These are phyloP conservation scores for Fusarium sp. DNA, from an alignment of 2,329 filamentous ascomycete genomes.

Conservation along the genomic window DNA sequence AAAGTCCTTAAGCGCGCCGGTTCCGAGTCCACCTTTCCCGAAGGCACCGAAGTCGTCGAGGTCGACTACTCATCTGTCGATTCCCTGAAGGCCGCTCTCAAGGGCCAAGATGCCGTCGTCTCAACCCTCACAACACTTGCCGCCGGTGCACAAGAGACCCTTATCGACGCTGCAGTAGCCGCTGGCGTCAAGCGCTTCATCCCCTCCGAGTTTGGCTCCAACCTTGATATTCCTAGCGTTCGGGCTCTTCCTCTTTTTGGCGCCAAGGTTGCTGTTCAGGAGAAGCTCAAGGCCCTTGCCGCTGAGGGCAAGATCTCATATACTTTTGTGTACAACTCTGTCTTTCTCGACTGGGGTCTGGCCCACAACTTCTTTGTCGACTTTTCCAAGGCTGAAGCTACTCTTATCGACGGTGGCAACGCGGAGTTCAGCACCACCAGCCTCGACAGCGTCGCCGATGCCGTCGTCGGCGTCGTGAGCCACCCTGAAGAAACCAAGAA, in stretches of 20 bases:
- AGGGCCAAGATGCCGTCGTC: slow-evolving; percentile 65
- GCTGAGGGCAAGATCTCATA: slow-evolving; percentile 58
- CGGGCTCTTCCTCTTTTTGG: slow-evolving; percentile 59
- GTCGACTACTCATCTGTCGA: slow-evolving; percentile 54
- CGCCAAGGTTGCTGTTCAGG: slow-evolving; percentile 56
- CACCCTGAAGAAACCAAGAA: slow-evolving; percentile 63
- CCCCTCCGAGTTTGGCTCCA: slow-evolving; percentile 63
- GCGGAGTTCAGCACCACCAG: slow-evolving; percentile 57
- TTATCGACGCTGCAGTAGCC: slow-evolving; percentile 65
- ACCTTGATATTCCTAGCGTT: slow-evolving; percentile 47
- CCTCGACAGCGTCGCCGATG: slow-evolving; percentile 56
- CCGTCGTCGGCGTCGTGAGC: slow-evolving; percentile 57
- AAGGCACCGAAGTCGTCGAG: slow-evolving; percentile 44
- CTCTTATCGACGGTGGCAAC: slow-evolving; percentile 61
- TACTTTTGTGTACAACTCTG: slow-evolving; percentile 60
- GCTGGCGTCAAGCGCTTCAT: slow-evolving; percentile 69
- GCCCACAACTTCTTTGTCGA: slow-evolving; percentile 55
- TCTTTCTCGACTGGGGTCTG: slow-evolving; percentile 67
- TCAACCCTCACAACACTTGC: slow-evolving; percentile 48
- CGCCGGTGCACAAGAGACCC: slow-evolving; percentile 50
- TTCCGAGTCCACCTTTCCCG: slow-evolving; percentile 51
- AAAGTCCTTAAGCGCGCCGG: slow-evolving; percentile 49
- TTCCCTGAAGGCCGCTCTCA: slow-evolving; percentile 59
- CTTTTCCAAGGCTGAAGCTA: slow-evolving; percentile 48
- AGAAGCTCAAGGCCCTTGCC: slow-evolving; percentile 53